Conservation (phyloP, 352 stramenopile genomes). For the Pythium volutum region DNA sequence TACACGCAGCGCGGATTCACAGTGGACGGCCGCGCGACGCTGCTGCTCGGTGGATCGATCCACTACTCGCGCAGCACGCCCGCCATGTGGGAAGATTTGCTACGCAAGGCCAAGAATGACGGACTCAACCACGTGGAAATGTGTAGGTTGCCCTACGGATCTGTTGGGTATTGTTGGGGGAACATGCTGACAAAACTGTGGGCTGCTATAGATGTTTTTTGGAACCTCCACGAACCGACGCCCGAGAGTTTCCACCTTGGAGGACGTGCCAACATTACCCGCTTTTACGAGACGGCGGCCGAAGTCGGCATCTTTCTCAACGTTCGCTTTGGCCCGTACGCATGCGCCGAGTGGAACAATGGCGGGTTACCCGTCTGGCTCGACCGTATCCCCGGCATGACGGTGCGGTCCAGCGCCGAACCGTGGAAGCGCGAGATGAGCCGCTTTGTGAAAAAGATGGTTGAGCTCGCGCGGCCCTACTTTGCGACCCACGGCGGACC, state of each 20-base stretch:
- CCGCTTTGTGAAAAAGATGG: conserved; percentile 59
- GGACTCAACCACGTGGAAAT: conserved; percentile 74
- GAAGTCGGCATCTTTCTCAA: conserved; percentile 62
- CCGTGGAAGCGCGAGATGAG: conserved; percentile 52
- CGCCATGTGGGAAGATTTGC: conserved; percentile 50
- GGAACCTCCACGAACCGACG: conserved; percentile 63
- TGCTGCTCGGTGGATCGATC: conserved; percentile 69
- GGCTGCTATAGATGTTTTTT: conserved; percentile 51
- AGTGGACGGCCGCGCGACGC: conserved; percentile 50
- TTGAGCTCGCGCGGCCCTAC: conserved; percentile 58
- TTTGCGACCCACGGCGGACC: conserved; percentile 58
- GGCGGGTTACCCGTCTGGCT: conserved; percentile 61
- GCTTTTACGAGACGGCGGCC: conserved; percentile 56
- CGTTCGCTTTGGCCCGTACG: conserved; percentile 66
- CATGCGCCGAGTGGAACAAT: conserved; percentile 68
- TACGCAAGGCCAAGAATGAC: conserved; percentile 64
- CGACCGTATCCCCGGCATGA: conserved; percentile 45
- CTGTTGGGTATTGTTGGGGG: not conserved
- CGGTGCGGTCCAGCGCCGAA: conserved; percentile 46
- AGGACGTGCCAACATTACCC: conserved; percentile 49
- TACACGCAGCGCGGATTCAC: conserved; percentile 53
- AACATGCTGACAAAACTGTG: not conserved
- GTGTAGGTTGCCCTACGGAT: conserved; percentile 33
- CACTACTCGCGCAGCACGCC: conserved; percentile 55
- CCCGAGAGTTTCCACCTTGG: conserved; percentile 52